A percentile compares a stretch with the other conserved stretches of the same genome.
phyloP scores from a whole-genome alignment of 441 rosid species.

The Metrosideros polymorpha region DNA sequence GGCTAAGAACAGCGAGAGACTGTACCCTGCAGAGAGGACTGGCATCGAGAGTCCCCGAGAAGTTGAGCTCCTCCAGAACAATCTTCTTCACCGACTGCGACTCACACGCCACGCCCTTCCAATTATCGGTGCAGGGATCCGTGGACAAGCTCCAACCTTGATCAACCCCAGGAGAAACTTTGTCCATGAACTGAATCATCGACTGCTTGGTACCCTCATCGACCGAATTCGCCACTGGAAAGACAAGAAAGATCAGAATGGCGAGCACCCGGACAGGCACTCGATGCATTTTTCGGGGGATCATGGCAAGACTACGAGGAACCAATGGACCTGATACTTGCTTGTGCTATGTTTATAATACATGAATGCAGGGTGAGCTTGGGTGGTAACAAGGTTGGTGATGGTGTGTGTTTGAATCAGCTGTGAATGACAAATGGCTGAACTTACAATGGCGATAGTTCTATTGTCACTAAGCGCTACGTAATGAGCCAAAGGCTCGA shows the following conservation, averaged over 20 bases:
- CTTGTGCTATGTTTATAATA: not conserved
- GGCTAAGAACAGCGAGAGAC: constrained; percentile 43
- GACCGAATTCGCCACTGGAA: constrained; percentile 19
- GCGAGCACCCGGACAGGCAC: constrained; percentile 12
- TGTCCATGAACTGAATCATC: constrained; percentile 34
- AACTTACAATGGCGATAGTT: constrained; percentile 11
- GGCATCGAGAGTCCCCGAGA: constrained; percentile 37
- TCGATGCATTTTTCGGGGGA: constrained; percentile 13
- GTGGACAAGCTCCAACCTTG: constrained; percentile 40
- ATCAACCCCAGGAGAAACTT: constrained; percentile 24
- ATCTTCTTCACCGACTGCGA: constrained; percentile 22
- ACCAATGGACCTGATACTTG: not conserved
- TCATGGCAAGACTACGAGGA: not conserved
- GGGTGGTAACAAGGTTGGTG: constrained; percentile 1
- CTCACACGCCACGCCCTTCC: constrained; percentile 37
- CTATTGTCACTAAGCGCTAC: not conserved
- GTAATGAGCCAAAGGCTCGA: not conserved
- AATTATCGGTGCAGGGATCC: constrained; percentile 41
- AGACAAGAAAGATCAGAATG: constrained; percentile 21
- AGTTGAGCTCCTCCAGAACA: constrained; percentile 30
- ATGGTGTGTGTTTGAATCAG: not conserved
- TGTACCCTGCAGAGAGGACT: constrained; percentile 22
- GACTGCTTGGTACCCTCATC: constrained; percentile 24
- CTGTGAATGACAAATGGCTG: constrained; percentile 25
- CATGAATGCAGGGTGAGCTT: not conserved